Evolutionary conservation across 2,329 filamentous ascomycete species (phyloP).

Genomic region (Talaromyces sp.): DNA sequence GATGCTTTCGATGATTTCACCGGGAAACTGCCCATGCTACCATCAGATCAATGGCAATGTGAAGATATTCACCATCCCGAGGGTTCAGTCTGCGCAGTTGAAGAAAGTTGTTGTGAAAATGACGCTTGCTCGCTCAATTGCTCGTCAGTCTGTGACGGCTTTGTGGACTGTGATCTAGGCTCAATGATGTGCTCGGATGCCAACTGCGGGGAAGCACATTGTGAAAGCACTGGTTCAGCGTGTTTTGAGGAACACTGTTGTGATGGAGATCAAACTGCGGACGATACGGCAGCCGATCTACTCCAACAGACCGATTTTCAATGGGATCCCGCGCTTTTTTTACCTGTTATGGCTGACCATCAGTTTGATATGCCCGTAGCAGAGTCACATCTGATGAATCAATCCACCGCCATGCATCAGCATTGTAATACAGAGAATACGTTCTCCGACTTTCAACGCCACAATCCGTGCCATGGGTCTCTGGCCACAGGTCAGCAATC

Average conservation of each 20-base stretch:
- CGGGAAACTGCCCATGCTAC: slow-evolving; percentile 24
- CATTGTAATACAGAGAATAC: neutral
- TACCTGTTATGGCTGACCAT: slow-evolving; percentile 20
- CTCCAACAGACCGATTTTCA: slow-evolving; percentile 28
- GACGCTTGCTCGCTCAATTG: slow-evolving; percentile 36
- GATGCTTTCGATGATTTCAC: slow-evolving; percentile 30
- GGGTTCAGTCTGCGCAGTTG: slow-evolving; percentile 24
- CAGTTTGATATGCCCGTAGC: slow-evolving; percentile 5
- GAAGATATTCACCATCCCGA: slow-evolving; percentile 25
- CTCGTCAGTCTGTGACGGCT: slow-evolving; percentile 38
- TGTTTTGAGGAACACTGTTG: slow-evolving; percentile 40
- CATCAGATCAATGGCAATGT: slow-evolving; percentile 28
- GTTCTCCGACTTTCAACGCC: slow-evolving; percentile 4
- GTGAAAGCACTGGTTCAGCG: slow-evolving; percentile 27
- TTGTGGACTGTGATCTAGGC: slow-evolving; percentile 36
- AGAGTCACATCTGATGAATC: slow-evolving; percentile 2
- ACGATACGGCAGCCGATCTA: slow-evolving; percentile 29
- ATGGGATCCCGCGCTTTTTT: slow-evolving; percentile 25
- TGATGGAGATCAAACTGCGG: slow-evolving; percentile 19
- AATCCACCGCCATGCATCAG: neutral
- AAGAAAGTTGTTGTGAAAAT: slow-evolving; percentile 37
- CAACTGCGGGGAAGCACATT: slow-evolving; percentile 24
- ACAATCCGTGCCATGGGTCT: slow-evolving; percentile 5
- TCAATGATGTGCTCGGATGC: slow-evolving; percentile 32
- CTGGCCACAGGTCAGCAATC: slow-evolving; percentile 17